phyloP scores from a whole-genome alignment of 2,329 filamentous ascomycete species.

The Scortechinia acanthostroma region DNA sequence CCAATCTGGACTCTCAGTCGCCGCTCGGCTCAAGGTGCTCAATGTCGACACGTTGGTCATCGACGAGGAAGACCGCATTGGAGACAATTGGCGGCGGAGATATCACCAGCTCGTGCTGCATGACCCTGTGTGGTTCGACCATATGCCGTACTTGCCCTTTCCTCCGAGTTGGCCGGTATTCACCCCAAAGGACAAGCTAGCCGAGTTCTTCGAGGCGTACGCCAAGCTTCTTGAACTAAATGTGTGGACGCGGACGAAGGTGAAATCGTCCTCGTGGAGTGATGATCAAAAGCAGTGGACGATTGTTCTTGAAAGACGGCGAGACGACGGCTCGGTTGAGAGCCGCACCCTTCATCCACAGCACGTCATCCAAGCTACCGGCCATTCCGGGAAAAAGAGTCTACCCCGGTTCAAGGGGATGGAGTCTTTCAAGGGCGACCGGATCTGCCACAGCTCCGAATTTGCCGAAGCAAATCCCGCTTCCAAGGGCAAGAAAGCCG shows the following conservation, averaged over 20 bases:
- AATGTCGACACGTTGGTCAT: slow-evolving; percentile 46
- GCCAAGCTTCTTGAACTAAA: slow-evolving; percentile 60
- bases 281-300: slow-evolving; percentile 43
- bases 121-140: slow-evolving; percentile 55
- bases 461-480: slow-evolving; percentile 33
- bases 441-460: slow-evolving; percentile 45
- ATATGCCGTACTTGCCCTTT: slow-evolving; percentile 59
- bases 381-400: slow-evolving; percentile 61
- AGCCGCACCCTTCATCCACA: slow-evolving; percentile 48
- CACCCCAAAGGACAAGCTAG: slow-evolving; percentile 67
- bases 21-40: slow-evolving; percentile 51
- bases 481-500: slow-evolving; percentile 34
- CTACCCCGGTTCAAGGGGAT: slow-evolving; percentile 48
- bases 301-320: slow-evolving; percentile 22
- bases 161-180: slow-evolving; percentile 62
- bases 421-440: slow-evolving; percentile 38
- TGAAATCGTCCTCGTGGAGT: slow-evolving; percentile 39
- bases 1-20: slow-evolving; percentile 48
- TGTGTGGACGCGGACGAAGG: slow-evolving; percentile 48
- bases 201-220: slow-evolving; percentile 62
- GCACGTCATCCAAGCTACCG: slow-evolving; percentile 62
- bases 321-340: slow-evolving; percentile 20
- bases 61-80: slow-evolving; percentile 46
- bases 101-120: slow-evolving; percentile 63
- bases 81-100: slow-evolving; percentile 57